Evolutionary conservation across 768 basidiomycete species (phyloP), one percentile per base, ranked within the genome.

Genomic region (Leucocoprinus leucothites): DNA sequence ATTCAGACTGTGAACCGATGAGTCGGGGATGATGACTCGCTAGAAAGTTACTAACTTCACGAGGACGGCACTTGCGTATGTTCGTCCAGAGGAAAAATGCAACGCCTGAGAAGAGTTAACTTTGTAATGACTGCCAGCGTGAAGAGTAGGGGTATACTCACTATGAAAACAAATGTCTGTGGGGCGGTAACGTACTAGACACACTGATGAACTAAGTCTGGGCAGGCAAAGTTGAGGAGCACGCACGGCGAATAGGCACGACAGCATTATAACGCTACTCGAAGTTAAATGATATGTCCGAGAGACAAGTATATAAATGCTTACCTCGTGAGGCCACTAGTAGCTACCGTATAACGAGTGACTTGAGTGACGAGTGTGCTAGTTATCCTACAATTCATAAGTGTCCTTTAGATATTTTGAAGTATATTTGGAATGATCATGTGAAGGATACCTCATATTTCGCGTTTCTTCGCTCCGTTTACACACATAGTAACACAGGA

Each of bases 51-150:
- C 58, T 40, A 18, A 61, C 60, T 60, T 61, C 1, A 59, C 60
- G 5, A 63, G 57, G 14, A 63, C 44, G 9, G 58, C 57, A 31
- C 59, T 63, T 25, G 62, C 54, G 26, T 61, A 63, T 51, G 61
- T 59, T 11, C 62, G 60, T 3, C 62, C 62, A 13, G 60, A 51
- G 9, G 62, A 61, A 34, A 63, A 48, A 26, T 61, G 58, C 24
- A 63, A 47, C 2, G 57, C 59, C 62, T 63, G 48, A 18, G 24
- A 3, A 41, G 13, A 4, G 16, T 14, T 14, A 41, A 14, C 4
- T 7, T 7, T 31, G 16, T 31, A 5, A 31, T 31, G 6, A 31
- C 31, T 5, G 11, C 5, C 11, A 31, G 31, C 35, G 5, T 41
- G 6, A 4, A 41, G 18, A 5, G 16, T 16, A 8, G 35, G 35